Conservation (phyloP, 1,284 basidiomycete species). For the Moesziomyces parantarcticus region DNA sequence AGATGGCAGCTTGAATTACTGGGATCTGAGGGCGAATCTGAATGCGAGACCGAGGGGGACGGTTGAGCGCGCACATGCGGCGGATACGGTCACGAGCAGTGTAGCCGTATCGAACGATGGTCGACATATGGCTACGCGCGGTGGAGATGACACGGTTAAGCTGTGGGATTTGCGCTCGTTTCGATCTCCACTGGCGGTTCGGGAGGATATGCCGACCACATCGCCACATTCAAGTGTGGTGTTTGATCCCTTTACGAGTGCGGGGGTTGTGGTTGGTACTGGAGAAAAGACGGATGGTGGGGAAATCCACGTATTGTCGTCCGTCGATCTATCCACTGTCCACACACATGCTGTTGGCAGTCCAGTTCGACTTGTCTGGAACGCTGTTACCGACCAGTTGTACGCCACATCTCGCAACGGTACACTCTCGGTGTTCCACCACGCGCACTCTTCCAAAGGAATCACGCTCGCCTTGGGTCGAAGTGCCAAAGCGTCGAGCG, state of each 20-base stretch:
- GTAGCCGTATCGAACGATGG: slow-evolving; percentile 86
- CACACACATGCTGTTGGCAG: slow-evolving; percentile 3
- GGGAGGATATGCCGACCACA: slow-evolving; percentile 77
- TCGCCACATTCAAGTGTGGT: slow-evolving; percentile 91
- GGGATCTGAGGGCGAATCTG: slow-evolving; percentile 85
- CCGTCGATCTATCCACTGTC: slow-evolving; percentile 16
- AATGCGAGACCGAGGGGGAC: slow-evolving; percentile 87
- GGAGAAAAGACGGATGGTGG: slow-evolving; percentile 31
- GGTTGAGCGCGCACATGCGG: slow-evolving; percentile 85
- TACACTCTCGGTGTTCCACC: slow-evolving; percentile 87
- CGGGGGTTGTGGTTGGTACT: slow-evolving; percentile 83
- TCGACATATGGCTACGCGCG: slow-evolving; percentile 77
- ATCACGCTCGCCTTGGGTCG: slow-evolving; percentile 82
- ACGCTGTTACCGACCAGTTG: slow-evolving; percentile 57
- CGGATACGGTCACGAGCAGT: slow-evolving; percentile 83
- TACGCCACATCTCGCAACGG: slow-evolving; percentile 70
- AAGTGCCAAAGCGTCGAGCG: background rate
- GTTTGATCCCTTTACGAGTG: slow-evolving; percentile 88
- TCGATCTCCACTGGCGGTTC: slow-evolving; percentile 80
- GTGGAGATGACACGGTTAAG: slow-evolving; percentile 95
- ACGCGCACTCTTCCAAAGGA: slow-evolving; percentile 84
- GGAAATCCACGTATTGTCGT: slow-evolving; percentile 35
- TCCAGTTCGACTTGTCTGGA: slow-evolving; percentile 49
- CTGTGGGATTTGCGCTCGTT: slow-evolving; percentile 91
- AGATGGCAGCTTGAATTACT: slow-evolving; percentile 78